Evolutionary conservation across 2,329 filamentous ascomycete genomes (phyloP).

Genomic region (Apiospora marii): DNA sequence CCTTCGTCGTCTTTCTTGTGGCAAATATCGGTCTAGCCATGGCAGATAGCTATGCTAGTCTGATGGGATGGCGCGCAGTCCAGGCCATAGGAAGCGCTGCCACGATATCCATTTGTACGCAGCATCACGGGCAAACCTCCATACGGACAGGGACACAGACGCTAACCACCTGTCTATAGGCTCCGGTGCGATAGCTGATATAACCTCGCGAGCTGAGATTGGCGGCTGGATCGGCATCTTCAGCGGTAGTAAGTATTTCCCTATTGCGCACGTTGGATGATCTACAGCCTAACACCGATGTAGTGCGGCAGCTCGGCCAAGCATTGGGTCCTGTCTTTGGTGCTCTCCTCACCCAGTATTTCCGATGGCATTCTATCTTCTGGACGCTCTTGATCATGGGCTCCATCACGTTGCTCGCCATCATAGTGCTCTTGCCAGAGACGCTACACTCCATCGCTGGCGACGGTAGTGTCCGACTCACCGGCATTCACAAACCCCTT

Average conservation of each 20-base stretch:
- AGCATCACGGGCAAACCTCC: background rate
- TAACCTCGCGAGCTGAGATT: conserved; percentile 39
- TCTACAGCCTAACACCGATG: background rate
- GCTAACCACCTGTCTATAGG: conserved; percentile 28
- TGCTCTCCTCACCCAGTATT: conserved; percentile 38
- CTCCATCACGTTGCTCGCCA: conserved; percentile 32
- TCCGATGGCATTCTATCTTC: conserved; percentile 44
- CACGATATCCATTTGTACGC: conserved; percentile 54
- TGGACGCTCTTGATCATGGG: conserved; percentile 38
- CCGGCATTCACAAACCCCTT: conserved; percentile 38
- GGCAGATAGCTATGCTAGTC: conserved; percentile 49
- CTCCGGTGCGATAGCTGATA: conserved; percentile 44
- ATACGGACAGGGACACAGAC: background rate
- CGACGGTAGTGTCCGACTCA: conserved; percentile 35
- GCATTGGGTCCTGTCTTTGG: conserved; percentile 45
- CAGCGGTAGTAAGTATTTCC: conserved; percentile 38
- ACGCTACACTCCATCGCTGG: conserved; percentile 40
- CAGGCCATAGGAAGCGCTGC: conserved; percentile 58
- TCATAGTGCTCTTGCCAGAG: conserved; percentile 39
- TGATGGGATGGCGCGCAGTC: conserved; percentile 54
- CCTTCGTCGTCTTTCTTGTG: conserved; percentile 55
- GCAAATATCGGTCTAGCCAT: conserved; percentile 56
- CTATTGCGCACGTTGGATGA: background rate
- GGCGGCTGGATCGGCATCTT: conserved; percentile 43
- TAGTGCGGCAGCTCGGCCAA: conserved; percentile 40